Evolutionary conservation across 371 early-diverging fungal genomes (phyloP).

Genomic region (Rhizopus arrhizus): DNA sequence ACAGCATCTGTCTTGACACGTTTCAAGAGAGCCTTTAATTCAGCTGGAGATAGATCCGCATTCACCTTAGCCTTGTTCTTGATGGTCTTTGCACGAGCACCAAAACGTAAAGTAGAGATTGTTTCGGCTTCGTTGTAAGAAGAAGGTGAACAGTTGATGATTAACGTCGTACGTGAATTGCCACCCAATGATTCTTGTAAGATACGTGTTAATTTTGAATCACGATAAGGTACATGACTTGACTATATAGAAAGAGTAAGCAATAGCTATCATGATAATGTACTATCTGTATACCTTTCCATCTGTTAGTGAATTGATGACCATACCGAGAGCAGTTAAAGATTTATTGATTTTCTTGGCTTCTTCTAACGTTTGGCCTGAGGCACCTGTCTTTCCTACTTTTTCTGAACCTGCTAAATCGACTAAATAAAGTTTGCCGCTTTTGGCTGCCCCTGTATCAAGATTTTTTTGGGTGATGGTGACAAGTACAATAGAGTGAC

Average conservation of each 20-base stretch:
- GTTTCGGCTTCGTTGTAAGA: slow-evolving; percentile 95
- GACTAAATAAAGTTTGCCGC: slow-evolving; percentile 90
- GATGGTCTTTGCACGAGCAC: slow-evolving; percentile 94
- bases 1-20: slow-evolving; percentile 77
- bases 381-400: slow-evolving; percentile 94
- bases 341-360: slow-evolving; percentile 99
- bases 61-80: slow-evolving; percentile 98
- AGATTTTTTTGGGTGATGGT: slow-evolving; percentile 90
- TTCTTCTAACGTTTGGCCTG: slow-evolving; percentile 97
- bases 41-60: slow-evolving; percentile 85
- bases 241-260: slow-evolving; percentile 55
- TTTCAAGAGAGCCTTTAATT: slow-evolving; percentile 88
- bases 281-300: slow-evolving; percentile 71
- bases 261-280: neutral
- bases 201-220: slow-evolving; percentile 96
- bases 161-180: slow-evolving; percentile 92
- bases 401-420: slow-evolving; percentile 99
- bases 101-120: slow-evolving; percentile 92
- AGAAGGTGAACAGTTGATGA: slow-evolving; percentile 95
- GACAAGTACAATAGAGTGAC: slow-evolving; percentile 95
- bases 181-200: slow-evolving; percentile 98
- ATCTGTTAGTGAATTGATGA: slow-evolving; percentile 95
- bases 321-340: slow-evolving; percentile 96
- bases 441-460: slow-evolving; percentile 79
- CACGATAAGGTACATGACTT: slow-evolving; percentile 95